Conservation (phyloP, 306 rosid genomes). For the Quercus rubra region DNA sequence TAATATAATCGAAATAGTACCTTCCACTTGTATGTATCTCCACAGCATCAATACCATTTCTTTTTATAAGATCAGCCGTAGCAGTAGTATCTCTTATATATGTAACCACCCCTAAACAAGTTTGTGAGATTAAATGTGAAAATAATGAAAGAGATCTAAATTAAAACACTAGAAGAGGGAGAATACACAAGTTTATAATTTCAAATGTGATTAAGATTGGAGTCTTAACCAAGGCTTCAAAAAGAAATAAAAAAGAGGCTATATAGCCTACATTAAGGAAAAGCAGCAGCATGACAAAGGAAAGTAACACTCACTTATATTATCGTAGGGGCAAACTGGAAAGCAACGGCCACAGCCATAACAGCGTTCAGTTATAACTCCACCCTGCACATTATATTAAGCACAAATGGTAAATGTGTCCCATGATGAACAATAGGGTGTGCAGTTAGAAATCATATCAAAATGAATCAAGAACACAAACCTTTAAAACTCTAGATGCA, state of each 20-base stretch:
- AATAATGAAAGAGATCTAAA: slow-evolving; percentile 1
- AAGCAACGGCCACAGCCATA: slow-evolving; percentile 96
- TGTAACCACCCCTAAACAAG: slow-evolving; percentile 55
- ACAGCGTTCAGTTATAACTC: slow-evolving; percentile 88
- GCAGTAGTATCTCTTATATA: slow-evolving; percentile 66
- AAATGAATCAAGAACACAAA: slow-evolving; percentile 9
- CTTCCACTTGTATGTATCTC: slow-evolving; percentile 94
- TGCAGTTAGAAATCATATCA: not conserved
- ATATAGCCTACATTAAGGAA: not conserved
- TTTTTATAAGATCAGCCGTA: slow-evolving; percentile 57
- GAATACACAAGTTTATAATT: slow-evolving; percentile 7
- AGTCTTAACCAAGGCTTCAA: not conserved
- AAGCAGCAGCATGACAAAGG: not conserved
- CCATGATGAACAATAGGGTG: not conserved
- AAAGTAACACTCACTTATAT: slow-evolving; percentile 56
- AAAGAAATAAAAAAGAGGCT: not conserved
- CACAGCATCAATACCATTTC: slow-evolving; percentile 70
- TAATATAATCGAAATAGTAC: slow-evolving; percentile 31
- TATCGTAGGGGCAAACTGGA: slow-evolving; percentile 92
- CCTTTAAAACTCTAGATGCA: slow-evolving; percentile 30
- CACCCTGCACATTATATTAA: slow-evolving; percentile 48
- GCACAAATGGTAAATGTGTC: not conserved
- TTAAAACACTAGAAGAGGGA: slow-evolving; percentile 8
- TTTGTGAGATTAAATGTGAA: not conserved
- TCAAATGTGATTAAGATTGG: not conserved